Conservation (phyloP, 306 rosid genomes). For the Cucumis hystrix region DNA sequence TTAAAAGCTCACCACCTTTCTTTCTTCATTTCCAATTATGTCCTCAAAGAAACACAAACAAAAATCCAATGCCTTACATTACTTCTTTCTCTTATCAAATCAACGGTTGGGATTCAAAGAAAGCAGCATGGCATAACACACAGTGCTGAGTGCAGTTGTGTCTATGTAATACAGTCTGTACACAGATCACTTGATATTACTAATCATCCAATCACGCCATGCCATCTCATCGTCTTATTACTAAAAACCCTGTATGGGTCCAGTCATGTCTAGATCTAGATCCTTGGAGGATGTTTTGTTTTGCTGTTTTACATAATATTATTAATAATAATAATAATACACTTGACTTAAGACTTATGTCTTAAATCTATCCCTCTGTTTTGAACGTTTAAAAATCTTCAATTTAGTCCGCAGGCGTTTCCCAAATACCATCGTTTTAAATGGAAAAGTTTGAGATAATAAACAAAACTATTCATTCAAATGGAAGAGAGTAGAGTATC, state of each 20-base stretch:
- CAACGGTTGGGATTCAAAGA: not conserved
- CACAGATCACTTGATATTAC: not conserved
- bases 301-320: not conserved
- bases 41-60: not conserved
- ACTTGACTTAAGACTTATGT: not conserved
- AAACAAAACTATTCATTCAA: no score
- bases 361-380: not conserved
- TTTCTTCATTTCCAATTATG: not conserved
- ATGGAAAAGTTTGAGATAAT: no score
- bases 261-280: conserved; percentile 3
- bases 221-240: not conserved
- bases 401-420: no score
- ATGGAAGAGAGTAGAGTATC: no score
- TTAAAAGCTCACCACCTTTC: not conserved
- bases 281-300: not conserved
- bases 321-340: no score
- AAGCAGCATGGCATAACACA: not conserved
- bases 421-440: no score
- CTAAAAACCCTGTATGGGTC: not conserved
- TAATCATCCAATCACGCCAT: not conserved
- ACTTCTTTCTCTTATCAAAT: not conserved
- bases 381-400: no score
- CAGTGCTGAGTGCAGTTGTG: not conserved
- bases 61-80: conserved; percentile 10
- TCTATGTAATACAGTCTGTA: not conserved